These are phyloP conservation scores for Tardiomyces digboiensis DNA, from an alignment of 1,139 yeast species.

Conservation along the genomic window DNA sequence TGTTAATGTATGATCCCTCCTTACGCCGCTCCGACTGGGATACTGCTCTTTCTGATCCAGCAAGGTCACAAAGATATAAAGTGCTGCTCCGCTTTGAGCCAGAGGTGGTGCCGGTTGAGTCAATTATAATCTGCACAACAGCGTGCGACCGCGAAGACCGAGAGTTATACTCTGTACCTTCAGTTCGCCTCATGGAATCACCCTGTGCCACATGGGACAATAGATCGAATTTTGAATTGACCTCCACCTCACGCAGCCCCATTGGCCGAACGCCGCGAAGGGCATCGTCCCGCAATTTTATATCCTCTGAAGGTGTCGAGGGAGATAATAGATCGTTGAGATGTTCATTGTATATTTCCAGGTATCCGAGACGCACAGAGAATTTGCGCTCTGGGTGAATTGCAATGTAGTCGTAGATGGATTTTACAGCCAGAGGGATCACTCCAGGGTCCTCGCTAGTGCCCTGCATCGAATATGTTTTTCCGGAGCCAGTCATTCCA, in stretches of 20 bases:
- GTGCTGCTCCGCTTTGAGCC: conserved; percentile 43
- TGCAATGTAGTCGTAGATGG: conserved; percentile 47
- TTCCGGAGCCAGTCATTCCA: conserved; percentile 96
- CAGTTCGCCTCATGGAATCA: conserved; percentile 66
- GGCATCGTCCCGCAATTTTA: conserved; percentile 69
- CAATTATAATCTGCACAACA: conserved; percentile 61
- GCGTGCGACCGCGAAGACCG: conserved; percentile 92
- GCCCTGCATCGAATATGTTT: conserved; percentile 89
- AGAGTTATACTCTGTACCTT: conserved; percentile 79
- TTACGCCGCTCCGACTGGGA: conserved; percentile 73
- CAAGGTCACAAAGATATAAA: conserved; percentile 84
- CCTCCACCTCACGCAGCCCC: conserved; percentile 61
- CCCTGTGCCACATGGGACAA: conserved; percentile 55
- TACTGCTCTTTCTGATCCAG: conserved; percentile 92
- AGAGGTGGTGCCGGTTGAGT: conserved; percentile 26
- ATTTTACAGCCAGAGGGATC: conserved; percentile 62
- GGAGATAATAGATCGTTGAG: conserved; percentile 55
- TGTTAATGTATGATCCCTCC: conserved; percentile 90
- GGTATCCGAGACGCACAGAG: conserved; percentile 53
- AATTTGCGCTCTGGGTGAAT: conserved; percentile 21
- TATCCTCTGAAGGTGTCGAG: conserved; percentile 33
- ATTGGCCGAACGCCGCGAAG: conserved; percentile 63
- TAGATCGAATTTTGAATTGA: conserved; percentile 49
- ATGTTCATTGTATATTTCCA: conserved; percentile 88
- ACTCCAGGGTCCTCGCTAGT: conserved; percentile 60